phyloP scores from a whole-genome alignment of 2,329 filamentous ascomycete species.

The Zasmidium angulare region DNA sequence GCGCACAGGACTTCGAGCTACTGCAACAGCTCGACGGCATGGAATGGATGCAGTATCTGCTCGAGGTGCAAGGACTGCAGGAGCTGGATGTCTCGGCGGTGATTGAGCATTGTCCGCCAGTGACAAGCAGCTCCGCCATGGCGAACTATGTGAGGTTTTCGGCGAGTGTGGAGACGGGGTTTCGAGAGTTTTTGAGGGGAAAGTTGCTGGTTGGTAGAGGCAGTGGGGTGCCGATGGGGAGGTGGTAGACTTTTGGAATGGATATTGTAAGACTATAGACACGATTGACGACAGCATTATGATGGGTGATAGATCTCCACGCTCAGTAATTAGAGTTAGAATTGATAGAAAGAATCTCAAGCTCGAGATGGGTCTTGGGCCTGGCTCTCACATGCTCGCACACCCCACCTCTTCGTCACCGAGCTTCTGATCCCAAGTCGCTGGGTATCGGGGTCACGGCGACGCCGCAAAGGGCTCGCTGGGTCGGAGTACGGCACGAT shows the following conservation, averaged over 20 bases:
- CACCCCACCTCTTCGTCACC: neutral
- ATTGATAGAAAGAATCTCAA: neutral
- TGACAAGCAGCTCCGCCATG: constrained; percentile 53
- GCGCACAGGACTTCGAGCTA: constrained; percentile 49
- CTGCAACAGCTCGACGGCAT: constrained; percentile 49
- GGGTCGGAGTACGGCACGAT: too few relatives aligned
- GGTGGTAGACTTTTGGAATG: neutral
- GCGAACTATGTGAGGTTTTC: constrained; percentile 61
- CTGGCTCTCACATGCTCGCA: neutral
- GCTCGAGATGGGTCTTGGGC: neutral
- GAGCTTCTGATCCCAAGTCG: too few relatives aligned
- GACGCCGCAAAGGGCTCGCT: too few relatives aligned
- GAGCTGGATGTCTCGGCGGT: constrained; percentile 55
- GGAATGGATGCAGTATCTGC: constrained; percentile 59
- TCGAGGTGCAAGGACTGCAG: constrained; percentile 50
- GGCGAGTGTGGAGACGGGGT: constrained; percentile 57
- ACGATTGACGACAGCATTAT: neutral
- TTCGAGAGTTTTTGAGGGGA: constrained; percentile 53
- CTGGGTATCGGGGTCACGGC: too few relatives aligned
- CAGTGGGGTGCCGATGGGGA: neutral
- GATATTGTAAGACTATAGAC: neutral
- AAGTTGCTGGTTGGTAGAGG: constrained; percentile 14
- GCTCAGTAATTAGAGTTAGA: neutral
- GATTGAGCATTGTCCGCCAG: constrained; percentile 55
- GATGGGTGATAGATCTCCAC: neutral